Base-by-base conservation (phyloP, 2,329 filamentous ascomycete species). In the Purpureocillium lavendulum region DNA sequence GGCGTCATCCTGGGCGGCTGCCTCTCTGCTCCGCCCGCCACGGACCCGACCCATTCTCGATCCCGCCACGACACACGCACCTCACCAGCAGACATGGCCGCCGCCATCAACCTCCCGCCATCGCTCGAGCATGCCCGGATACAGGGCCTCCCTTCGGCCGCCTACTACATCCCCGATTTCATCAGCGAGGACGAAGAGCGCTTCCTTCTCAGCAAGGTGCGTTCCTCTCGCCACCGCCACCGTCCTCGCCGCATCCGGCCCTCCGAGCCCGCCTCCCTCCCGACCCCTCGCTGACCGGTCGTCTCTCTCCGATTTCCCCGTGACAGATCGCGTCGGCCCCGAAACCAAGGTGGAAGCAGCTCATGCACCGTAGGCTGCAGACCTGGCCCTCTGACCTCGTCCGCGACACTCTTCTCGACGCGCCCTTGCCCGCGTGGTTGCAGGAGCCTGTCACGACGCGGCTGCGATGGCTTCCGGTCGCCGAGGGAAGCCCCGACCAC, bases 291-390 rank as follows among this genome's bases (percentile, higher is more conserved):
- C n/a, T 30, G 16, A 11, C 32, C 10, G 7, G 18, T n/a, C 30
- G 35, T 48, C 38, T 41, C 21, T 26, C 21, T 26, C 6, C 39
- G 16, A 36, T 17, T 13, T 11, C 12, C 32, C n/a, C 11, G 12
- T n/a, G 29, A 36, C 50, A 70, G 72, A 75, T 83, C 50, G 65
- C 68, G 38, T 69, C 75, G 33, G 80, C 79, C 1, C 83, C 85
- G 18, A 81, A 80, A 46, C 82, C 84, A 18, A 75, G 81, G 57
- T 98, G 92, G 90, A 89, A 87, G 45, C 74, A 83, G 36, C 81
- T 98, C 40, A 79, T 83, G n/a, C 87, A 88, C 59, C 84, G 92
- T 40, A 82, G 90, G 32, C 77, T 98, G 1, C 89, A 97, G 69
- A 87, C 87, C 1, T 87, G 89, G 73, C 92, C 90, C 2, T 92